These are phyloP conservation scores for Fusarium sororula DNA, from an alignment of 2,329 filamentous ascomycete species.

Conservation along the genomic window DNA sequence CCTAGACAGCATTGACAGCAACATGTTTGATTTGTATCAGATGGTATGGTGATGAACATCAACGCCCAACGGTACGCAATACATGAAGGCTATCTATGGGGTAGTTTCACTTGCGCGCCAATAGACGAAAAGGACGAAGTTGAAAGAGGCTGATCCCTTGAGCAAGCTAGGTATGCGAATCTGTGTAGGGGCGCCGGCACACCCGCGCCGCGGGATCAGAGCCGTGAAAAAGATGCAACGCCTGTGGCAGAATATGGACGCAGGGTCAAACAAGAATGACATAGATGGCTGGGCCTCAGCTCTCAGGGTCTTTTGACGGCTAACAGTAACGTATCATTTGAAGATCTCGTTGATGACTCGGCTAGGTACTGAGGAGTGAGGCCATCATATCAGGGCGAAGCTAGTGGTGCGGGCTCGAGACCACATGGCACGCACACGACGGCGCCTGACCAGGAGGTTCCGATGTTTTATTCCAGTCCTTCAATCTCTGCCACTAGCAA, in stretches of 20 bases:
- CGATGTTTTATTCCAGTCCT: not conserved
- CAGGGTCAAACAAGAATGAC: conserved; percentile 19
- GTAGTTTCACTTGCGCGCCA: conserved; percentile 25
- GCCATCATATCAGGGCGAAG: conserved; percentile 11
- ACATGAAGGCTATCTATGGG: not conserved
- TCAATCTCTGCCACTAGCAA: not conserved
- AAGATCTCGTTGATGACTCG: conserved; percentile 27
- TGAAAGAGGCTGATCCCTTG: conserved; percentile 15
- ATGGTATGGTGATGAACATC: not conserved
- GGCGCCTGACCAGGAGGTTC: conserved; percentile 6
- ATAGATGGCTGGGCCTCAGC: conserved; percentile 21
- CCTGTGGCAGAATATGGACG: not conserved
- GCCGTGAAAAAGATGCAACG: not conserved
- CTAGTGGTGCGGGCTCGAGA: conserved; percentile 13
- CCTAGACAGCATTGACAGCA: conserved; percentile 20
- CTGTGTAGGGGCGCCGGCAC: conserved; percentile 2
- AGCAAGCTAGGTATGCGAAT: conserved; percentile 5
- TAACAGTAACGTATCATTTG: conserved; percentile 33
- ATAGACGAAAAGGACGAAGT: conserved; percentile 6
- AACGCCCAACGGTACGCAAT: not conserved
- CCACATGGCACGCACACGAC: conserved; percentile 27
- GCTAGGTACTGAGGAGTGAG: conserved; percentile 12
- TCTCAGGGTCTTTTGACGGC: conserved; percentile 21
- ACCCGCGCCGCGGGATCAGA: not conserved
- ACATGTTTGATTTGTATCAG: conserved; percentile 15